Percentiles rank a stretch among this genome's conserved stretches.
Evolutionary conservation across 768 basidiomycete genomes (phyloP).

Genomic region (Amanita thiersii): DNA sequence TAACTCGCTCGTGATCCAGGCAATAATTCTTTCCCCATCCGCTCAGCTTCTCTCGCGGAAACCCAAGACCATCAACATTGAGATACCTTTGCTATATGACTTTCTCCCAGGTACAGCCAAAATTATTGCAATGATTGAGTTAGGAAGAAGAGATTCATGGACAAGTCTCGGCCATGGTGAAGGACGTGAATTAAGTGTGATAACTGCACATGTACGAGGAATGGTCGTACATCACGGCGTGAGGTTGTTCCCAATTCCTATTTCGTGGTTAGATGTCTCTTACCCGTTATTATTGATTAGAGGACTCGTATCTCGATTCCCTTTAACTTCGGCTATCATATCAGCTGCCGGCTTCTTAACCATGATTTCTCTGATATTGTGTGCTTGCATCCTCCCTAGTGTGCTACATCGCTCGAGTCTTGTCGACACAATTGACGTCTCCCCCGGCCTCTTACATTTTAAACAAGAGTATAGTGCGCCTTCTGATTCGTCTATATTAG

Average conservation of each 20-base stretch:
- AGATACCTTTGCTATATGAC: conserved; percentile 50
- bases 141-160: conserved; percentile 75
- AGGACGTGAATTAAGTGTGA: conserved; percentile 66
- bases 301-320: conserved; percentile 8
- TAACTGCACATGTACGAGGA: conserved; percentile 54
- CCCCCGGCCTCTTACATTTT: no score
- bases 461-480: no score
- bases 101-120: conserved; percentile 40
- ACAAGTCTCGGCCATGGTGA: conserved; percentile 57
- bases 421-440: not conserved
- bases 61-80: conserved; percentile 35
- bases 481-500: no score
- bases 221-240: conserved; percentile 59
- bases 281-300: not conserved
- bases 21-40: conserved; percentile 44
- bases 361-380: conserved; percentile 3
- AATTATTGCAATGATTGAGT: conserved; percentile 52
- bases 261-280: not conserved
- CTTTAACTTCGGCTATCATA: conserved; percentile 5
- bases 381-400: conserved; percentile 6
- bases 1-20: conserved; percentile 30
- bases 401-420: not conserved
- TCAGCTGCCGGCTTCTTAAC: conserved; percentile 4
- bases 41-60: conserved; percentile 30
- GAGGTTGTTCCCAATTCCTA: conserved; percentile 33